Percentiles rank a stretch among this genome's conserved stretches.
These are phyloP conservation scores for Pichia membranifaciens DNA, from an alignment of 805 yeast genomes.

Conservation along the genomic window DNA sequence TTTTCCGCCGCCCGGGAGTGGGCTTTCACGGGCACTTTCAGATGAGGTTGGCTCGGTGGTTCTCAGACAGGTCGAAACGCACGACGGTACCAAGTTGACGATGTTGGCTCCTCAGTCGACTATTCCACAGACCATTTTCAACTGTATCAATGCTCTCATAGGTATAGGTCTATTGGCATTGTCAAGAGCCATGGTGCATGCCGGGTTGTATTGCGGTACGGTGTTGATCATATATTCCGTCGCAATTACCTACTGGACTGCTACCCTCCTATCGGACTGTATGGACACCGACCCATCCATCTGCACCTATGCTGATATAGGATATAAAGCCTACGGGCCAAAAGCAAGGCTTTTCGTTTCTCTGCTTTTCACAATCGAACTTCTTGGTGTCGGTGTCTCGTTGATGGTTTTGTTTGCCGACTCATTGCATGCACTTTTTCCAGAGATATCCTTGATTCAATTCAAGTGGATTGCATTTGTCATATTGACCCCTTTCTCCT, in stretches of 20 bases:
- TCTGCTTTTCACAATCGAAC: conserved; percentile 65
- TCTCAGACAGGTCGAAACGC: conserved; percentile 53
- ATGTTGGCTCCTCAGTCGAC: conserved; percentile 78
- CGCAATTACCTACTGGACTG: conserved; percentile 66
- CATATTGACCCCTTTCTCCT: conserved; percentile 73
- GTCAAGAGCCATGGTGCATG: conserved; percentile 57
- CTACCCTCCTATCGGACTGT: conserved; percentile 64
- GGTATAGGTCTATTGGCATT: conserved; percentile 66
- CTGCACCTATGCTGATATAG: conserved; percentile 84
- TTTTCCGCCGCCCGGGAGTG: conserved; percentile 11
- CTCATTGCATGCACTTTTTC: conserved; percentile 66
- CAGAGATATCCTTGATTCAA: conserved; percentile 42
- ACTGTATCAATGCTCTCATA: conserved; percentile 58
- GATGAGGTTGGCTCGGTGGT: conserved; percentile 27
- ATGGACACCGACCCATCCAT: conserved; percentile 75
- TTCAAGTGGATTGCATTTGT: conserved; percentile 67
- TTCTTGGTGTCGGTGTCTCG: conserved; percentile 77
- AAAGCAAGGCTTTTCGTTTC: conserved; percentile 71
- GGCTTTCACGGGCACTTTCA: conserved; percentile 18
- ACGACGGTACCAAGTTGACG: conserved; percentile 64
- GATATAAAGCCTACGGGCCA: conserved; percentile 78
- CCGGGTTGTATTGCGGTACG: conserved; percentile 64
- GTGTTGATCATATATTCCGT: conserved; percentile 58
- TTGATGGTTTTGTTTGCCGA: conserved; percentile 80
- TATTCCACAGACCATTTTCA: conserved; percentile 63